These are phyloP conservation scores for Mariannaea elegans DNA, from an alignment of 2,329 filamentous ascomycete species.

Conservation along the genomic window DNA sequence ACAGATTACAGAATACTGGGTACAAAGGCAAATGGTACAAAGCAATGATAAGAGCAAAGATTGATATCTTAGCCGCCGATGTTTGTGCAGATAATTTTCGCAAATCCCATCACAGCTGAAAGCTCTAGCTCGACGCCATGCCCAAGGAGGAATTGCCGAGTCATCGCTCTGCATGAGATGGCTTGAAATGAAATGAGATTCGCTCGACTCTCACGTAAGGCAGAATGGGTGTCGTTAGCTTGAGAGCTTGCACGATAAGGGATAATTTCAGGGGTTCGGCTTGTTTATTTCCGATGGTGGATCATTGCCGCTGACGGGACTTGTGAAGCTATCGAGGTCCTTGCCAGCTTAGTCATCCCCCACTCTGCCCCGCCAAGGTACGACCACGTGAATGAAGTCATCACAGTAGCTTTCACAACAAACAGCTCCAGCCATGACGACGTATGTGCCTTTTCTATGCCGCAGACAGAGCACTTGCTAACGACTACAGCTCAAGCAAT, in stretches of 20 bases:
- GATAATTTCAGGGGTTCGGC: neutral
- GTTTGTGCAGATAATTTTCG: no score
- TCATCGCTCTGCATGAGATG: neutral
- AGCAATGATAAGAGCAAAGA: neutral
- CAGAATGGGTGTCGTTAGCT: neutral
- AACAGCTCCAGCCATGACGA: constrained; percentile 37
- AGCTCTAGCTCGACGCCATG: neutral
- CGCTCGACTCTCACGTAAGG: neutral
- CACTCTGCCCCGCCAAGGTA: constrained; percentile 33
- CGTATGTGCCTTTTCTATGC: constrained; percentile 31
- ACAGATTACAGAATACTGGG: neutral
- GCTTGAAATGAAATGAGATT: neutral
- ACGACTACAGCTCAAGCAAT: constrained; percentile 52
- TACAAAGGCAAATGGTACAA: neutral
- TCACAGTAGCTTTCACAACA: constrained; percentile 27
- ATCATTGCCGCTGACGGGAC: neutral
- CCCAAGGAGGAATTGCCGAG: neutral
- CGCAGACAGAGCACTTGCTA: constrained; percentile 2
- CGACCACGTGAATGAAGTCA: constrained; percentile 39
- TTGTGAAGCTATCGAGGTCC: neutral
- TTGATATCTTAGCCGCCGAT: no score
- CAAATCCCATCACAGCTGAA: neutral
- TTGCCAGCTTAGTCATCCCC: constrained; percentile 8
- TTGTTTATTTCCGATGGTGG: neutral
- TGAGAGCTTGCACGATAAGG: neutral